Percentiles rank a stretch among this genome's conserved stretches.
Conservation (phyloP, 1,284 basidiomycete genomes). For the Mycosarcoma mackinlayi region DNA sequence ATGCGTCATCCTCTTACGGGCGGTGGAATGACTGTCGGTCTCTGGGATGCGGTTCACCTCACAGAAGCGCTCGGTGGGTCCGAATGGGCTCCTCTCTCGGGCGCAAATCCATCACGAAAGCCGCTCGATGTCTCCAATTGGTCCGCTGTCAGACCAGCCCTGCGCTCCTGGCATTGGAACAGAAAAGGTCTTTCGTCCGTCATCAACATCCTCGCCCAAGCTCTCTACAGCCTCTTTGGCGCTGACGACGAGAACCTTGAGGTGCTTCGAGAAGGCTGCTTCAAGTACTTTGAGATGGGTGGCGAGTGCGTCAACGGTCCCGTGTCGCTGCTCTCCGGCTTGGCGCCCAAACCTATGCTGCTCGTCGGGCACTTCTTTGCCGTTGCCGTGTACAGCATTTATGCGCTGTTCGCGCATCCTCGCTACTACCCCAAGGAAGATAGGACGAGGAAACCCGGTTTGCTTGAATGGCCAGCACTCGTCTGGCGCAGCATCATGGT, state of each 20-base stretch:
- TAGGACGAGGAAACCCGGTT: constrained; percentile 15
- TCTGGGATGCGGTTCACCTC: constrained; percentile 66
- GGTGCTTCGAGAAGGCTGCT: constrained; percentile 91
- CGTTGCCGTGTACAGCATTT: constrained; percentile 93
- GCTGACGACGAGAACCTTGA: constrained; percentile 76
- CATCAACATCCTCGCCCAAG: constrained; percentile 67
- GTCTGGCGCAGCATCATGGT: constrained; percentile 53
- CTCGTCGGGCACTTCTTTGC: constrained; percentile 93
- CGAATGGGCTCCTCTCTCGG: constrained; percentile 51
- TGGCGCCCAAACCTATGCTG: constrained; percentile 80
- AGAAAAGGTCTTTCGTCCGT: constrained; percentile 62
- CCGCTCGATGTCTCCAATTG: constrained; percentile 54
- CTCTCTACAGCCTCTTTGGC: constrained; percentile 66
- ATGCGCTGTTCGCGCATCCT: constrained; percentile 77
- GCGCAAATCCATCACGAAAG: constrained; percentile 8
- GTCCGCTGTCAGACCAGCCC: constrained; percentile 47
- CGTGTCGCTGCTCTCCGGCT: constrained; percentile 71
- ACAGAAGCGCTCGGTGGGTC: constrained; percentile 59
- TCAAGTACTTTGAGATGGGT: constrained; percentile 95
- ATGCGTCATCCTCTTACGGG: constrained; percentile 99
- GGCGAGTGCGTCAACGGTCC: constrained; percentile 90
- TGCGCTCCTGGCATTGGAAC: constrained; percentile 65
- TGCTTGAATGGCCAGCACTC: constrained; percentile 56
- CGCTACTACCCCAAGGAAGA: constrained; percentile 22
- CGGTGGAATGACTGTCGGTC: constrained; percentile 70